Base-by-base conservation (phyloP, 345 rosid genomes). In the Nasturtium officinale region DNA sequence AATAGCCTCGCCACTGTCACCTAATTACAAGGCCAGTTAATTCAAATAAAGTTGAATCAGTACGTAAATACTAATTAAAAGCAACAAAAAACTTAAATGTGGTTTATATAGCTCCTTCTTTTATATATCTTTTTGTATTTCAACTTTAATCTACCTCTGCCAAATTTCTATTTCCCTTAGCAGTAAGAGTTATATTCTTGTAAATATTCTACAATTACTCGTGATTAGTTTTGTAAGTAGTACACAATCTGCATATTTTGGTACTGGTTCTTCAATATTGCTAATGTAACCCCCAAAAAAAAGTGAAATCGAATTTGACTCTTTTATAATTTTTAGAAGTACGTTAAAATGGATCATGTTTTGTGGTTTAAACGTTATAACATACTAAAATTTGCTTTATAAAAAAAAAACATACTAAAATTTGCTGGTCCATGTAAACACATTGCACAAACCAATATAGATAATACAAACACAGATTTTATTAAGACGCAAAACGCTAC, bases 1-100 rank as follows among this genome's bases (percentile, higher is more conserved):
- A 90, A 79, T 58, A 69, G 48, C 0, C 84, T 83, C 6, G 87
- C 75, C 10, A 76, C 59, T 1, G 97, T 87, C 29, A 92, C 83
- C 78, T 75, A 59, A 18, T 32, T 13, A 40, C 45, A 12, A 40
- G 45, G 47, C 47, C 47, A 43, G 48, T 15, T n/a, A 28, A 32
- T 45, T 45, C 12, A 46, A 21, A 0, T 18, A 18, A 43, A 29
- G 21, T 32, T 42, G 6, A 55, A 42, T 25, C 5, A 65, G 30
- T 26, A 52, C 25, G 7, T 23, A 21, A 37, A 67, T 52, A 10
- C 37, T 18, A 18, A 12, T 3, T 33, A 12, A 9, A 35, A 2
- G 9, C 21, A 0, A 29, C 8, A 18, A 29, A 38, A 21, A 12
- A 38, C 28, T 18, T 33, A 35, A 38, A 13, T 21, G 65, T 37